Conservation (phyloP, 169 alveolate genomes). For the Cyclospora cayetanensis region DNA sequence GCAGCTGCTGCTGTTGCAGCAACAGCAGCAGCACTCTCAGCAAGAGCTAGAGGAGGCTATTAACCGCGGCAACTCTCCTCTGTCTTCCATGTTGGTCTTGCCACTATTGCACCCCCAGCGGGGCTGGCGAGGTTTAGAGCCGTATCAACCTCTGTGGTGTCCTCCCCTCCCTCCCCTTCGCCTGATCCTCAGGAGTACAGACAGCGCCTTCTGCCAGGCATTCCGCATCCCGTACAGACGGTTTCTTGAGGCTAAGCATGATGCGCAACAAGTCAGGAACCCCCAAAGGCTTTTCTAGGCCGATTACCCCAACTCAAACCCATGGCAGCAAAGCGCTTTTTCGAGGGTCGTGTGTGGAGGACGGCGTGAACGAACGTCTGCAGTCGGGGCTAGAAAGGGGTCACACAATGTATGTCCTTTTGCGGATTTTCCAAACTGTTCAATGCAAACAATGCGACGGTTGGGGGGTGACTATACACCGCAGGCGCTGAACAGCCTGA, state of each 20-base stretch:
- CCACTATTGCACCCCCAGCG: slow-evolving; percentile 31
- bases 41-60: not conserved
- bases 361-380: too few relatives aligned
- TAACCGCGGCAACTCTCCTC: not conserved
- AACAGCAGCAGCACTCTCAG: slow-evolving; percentile 3
- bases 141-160: slow-evolving; percentile 53
- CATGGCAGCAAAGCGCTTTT: too few relatives aligned
- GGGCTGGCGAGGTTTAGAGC: slow-evolving; percentile 62
- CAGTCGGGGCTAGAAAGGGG: too few relatives aligned
- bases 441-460: too few relatives aligned
- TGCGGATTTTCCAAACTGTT: too few relatives aligned
- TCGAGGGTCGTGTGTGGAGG: too few relatives aligned
- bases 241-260: slow-evolving; percentile 33
- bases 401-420: too few relatives aligned
- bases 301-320: too few relatives aligned
- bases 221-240: slow-evolving; percentile 25
- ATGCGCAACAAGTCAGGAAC: slow-evolving; percentile 31
- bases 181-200: slow-evolving; percentile 33
- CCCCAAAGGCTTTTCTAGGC: slow-evolving; percentile 50
- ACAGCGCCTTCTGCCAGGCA: not conserved
- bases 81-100: not conserved
- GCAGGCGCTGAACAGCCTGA: too few relatives aligned
- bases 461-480: too few relatives aligned
- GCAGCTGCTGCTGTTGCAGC: slow-evolving; percentile 45
- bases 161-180: slow-evolving; percentile 64